Evolutionary conservation across 768 basidiomycete species (phyloP), one percentile per base, ranked within the genome.

Genomic region (Mycena capillaripes): DNA sequence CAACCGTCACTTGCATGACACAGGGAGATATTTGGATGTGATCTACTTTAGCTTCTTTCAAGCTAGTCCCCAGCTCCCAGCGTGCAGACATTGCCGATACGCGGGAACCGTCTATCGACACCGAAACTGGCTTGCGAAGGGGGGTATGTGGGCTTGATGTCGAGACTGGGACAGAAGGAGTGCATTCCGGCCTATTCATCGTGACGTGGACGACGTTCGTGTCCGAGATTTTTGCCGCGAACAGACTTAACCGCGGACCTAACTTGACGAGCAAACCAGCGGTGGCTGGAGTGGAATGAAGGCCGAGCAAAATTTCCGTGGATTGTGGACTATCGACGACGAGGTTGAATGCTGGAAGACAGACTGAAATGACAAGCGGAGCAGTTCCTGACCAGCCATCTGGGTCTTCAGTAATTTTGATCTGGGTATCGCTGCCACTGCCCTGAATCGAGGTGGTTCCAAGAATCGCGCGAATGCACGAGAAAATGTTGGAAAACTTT

Each of bases 141-240:
- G 12, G 19, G 58, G n/a, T 12, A 65, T 25, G 23, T 38, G n/a
- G n/a, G n/a, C n/a, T n/a, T n/a, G n/a, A n/a, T n/a, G n/a, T n/a
- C n/a, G n/a, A n/a, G n/a, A n/a, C n/a, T n/a, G n/a, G n/a, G n/a
- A n/a, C n/a, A 69, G 10, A 69, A 16, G 21, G 70, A 58, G 1
- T 48, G 52, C 44, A 23, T 58, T 76, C 75, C 7, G 78, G 81
- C 21, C 52, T n/a, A 25, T 57, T 58, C 11, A n/a, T n/a, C 2
- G 79, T 58, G 27, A 84, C 69, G 32, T 76, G 70, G n/a, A 85
- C 81, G 29, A 75, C 75, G 23, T 55, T 52, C 17, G 63, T 69
- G 61, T 85, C 82, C 65, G 76, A 56, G 11, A 84, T 64, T 6
- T 71, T 62, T 2, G 80, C 81, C 8, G 71, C 71, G 71, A 78